Evolutionary conservation across 2,329 filamentous ascomycete species (phyloP), one percentile per base, ranked within the genome.

Genomic region (Cladosporium sp.): DNA sequence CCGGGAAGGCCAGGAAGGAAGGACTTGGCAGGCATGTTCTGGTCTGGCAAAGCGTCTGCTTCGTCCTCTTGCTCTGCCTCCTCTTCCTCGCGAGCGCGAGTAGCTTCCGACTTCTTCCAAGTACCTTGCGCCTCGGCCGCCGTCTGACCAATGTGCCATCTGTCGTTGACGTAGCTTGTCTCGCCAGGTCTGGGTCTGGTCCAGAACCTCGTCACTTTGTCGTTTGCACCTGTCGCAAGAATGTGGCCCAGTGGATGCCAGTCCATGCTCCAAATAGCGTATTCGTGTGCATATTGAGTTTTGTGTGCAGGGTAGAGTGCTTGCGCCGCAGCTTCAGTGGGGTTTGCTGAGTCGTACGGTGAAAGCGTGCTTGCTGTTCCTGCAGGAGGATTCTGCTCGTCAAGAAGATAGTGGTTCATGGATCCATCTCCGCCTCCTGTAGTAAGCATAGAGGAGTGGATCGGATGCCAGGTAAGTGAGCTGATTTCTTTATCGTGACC

Each of bases 211-310:
- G 95, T 98, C 68, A 97, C 93, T 49, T 95, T 90, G 78, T 99
- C 95, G 78, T 99, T 98, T 12, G 93, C 97, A 14, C 95, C 95
- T 1, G 94, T 96, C 0, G 93, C 93, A 8, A 99, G 86, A 69
- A 99, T 94, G 75, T 99, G 95, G 32, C 95, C 95, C 0, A 98
- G 85, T 0, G 95, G 95, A 76, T 99, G 95, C 93, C 95, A 99
- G 81, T 97, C 93, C 59, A 99, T 86, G 21, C 93, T 96, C 95
- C 95, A 99, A 70, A 99, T 95, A 21, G 93, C 92, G 76, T 93
- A 96, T 72, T 96, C 92, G 77, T 99, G 95, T 0, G 95, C 95
- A 74, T 90, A 94, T 8, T 91, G 88, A 36, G 97, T 81, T 74
- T 88, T 90, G 81, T 98, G 94, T 3, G 93, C 92, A 1, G 95